These are phyloP conservation scores for Aspergillus kassunensis DNA, from an alignment of 495 filamentous ascomycete species.

Conservation along the genomic window DNA sequence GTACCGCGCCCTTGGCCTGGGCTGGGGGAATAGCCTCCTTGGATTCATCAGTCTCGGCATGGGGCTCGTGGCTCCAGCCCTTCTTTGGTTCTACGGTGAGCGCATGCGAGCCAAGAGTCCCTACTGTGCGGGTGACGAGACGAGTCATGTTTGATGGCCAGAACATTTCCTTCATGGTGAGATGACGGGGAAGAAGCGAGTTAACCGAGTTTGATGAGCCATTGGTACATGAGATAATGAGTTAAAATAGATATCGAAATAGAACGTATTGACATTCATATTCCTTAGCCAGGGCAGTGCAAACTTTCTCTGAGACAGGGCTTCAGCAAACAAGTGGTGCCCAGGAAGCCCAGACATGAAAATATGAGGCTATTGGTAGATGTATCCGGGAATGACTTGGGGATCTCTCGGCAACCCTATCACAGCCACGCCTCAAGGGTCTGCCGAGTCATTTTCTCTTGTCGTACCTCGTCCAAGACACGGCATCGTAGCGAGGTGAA, in stretches of 20 bases:
- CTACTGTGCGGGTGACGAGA: conserved; percentile 3
- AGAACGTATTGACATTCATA: neutral
- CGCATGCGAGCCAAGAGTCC: conserved; percentile 9
- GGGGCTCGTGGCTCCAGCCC: conserved; percentile 5
- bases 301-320: neutral
- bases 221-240: neutral
- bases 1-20: conserved; percentile 11
- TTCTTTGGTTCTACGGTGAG: conserved; percentile 14
- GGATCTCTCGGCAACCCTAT: too few species aligned
- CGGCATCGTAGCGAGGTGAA: too few species aligned
- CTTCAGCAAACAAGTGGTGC: neutral
- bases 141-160: neutral
- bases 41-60: conserved; percentile 9
- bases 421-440: too few species aligned
- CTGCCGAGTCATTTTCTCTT: too few species aligned
- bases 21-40: conserved; percentile 15
- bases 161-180: neutral
- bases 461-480: too few species aligned
- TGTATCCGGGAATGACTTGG: too few species aligned
- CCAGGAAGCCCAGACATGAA: neutral
- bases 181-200: neutral
- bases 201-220: neutral
- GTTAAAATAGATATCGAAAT: too few species aligned
- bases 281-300: neutral
- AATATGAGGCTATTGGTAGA: neutral